Conservation (phyloP, 2,329 filamentous ascomycete species). For the Xylaria sp. region DNA sequence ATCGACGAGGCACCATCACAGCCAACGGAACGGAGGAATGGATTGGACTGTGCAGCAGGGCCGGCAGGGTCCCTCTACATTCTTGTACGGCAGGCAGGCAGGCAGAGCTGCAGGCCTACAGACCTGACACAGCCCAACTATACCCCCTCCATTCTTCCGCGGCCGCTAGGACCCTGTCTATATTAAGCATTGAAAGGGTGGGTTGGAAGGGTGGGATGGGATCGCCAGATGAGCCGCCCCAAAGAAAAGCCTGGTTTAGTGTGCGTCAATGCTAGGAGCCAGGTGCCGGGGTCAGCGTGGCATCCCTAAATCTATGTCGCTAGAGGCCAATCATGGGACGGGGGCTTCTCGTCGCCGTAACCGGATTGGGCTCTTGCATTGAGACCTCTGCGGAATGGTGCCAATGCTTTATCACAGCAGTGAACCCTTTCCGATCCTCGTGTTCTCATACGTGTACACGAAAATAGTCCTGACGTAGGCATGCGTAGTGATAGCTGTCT, state of each 20-base stretch:
- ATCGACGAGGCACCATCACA: slow-evolving; percentile 24
- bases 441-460: neutral
- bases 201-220: slow-evolving; percentile 12
- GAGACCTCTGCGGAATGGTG: slow-evolving; percentile 18
- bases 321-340: slow-evolving; percentile 24
- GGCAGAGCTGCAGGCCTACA: no score
- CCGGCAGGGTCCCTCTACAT: slow-evolving; percentile 18
- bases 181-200: slow-evolving; percentile 17
- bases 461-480: neutral
- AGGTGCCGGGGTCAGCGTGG: slow-evolving; percentile 28
- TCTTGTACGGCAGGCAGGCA: slow-evolving; percentile 23
- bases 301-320: slow-evolving; percentile 27
- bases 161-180: slow-evolving; percentile 19
- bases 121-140: slow-evolving; percentile 8
- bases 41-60: slow-evolving; percentile 7
- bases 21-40: slow-evolving; percentile 19
- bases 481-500: neutral
- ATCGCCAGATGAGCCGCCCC: slow-evolving; percentile 25
- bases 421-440: neutral
- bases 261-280: slow-evolving; percentile 27
- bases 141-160: slow-evolving; percentile 21
- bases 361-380: slow-evolving; percentile 20
- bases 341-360: slow-evolving; percentile 15
- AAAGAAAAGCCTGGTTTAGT: slow-evolving; percentile 24
- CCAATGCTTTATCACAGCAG: slow-evolving; percentile 18